Conservation (phyloP, 345 rosid genomes). For the Angophora floribunda region DNA sequence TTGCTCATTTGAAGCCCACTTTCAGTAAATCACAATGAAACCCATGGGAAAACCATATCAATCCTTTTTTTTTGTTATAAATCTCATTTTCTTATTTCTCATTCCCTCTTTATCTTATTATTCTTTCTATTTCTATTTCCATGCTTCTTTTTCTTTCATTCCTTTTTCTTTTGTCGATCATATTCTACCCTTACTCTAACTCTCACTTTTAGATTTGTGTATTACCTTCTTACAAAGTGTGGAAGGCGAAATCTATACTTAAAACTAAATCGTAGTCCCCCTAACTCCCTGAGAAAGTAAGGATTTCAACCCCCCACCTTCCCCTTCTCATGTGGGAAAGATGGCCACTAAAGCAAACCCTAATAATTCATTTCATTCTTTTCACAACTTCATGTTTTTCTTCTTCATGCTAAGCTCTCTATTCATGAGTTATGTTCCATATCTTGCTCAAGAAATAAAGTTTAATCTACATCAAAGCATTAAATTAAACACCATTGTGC, state of each 20-base stretch:
- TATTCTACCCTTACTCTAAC: too few species aligned
- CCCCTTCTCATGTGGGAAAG: too few species aligned
- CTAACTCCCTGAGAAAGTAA: too few species aligned
- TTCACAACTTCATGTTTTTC: background rate
- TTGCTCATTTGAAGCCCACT: background rate
- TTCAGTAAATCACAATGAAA: background rate
- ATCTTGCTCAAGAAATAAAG: background rate
- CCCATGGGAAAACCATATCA: background rate
- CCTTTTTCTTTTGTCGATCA: background rate
- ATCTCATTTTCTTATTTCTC: background rate
- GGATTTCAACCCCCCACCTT: too few species aligned
- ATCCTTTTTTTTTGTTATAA: background rate
- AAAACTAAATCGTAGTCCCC: too few species aligned
- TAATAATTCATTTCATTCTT: too few species aligned
- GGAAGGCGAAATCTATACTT: too few species aligned
- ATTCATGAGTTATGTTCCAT: background rate
- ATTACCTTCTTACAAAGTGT: too few species aligned
- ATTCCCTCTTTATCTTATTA: background rate
- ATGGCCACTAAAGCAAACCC: too few species aligned
- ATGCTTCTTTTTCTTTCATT: background rate
- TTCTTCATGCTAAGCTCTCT: background rate
- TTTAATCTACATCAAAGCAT: fast-evolving
- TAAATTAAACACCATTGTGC: background rate
- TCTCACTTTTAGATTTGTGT: too few species aligned
- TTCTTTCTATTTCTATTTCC: background rate